Conservation (phyloP, 2,329 filamentous ascomycete species). For the Stagonosporopsis tanaceti region DNA sequence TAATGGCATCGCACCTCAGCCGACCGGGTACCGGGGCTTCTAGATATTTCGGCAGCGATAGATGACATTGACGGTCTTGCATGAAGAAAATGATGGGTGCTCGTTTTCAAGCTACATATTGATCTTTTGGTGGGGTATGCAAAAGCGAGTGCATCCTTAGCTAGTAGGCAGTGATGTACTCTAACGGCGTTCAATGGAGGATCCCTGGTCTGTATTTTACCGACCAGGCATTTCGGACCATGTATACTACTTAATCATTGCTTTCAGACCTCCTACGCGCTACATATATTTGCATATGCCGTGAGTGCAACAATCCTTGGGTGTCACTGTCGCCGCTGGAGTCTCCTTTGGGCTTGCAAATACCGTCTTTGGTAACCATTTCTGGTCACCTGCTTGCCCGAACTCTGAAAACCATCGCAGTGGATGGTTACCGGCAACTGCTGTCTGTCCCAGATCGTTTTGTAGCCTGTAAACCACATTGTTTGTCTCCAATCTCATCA, state of each 20-base stretch:
- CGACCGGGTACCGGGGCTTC: constrained; percentile 66
- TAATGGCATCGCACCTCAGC: constrained; percentile 89
- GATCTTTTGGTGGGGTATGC: constrained; percentile 32
- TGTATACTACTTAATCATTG: constrained; percentile 42
- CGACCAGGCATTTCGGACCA: constrained; percentile 21
- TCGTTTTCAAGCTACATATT: constrained; percentile 36
- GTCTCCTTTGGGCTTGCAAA: too few species aligned
- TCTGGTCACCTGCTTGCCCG: too few species aligned
- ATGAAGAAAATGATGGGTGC: constrained; percentile 15
- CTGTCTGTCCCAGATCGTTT: too few species aligned
- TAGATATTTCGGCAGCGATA: constrained; percentile 22
- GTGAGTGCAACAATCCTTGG: too few species aligned
- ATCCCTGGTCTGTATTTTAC: constrained; percentile 26
- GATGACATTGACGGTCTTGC: constrained; percentile 11
- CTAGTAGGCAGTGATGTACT: constrained; percentile 35
- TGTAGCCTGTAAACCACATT: too few species aligned
- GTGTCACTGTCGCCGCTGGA: background rate
- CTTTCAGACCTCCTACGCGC: background rate
- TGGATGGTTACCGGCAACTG: too few species aligned
- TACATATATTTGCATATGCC: background rate
- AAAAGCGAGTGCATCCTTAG: constrained; percentile 34
- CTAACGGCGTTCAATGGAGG: constrained; percentile 41
- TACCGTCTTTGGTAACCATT: too few species aligned
- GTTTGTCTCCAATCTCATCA: too few species aligned
- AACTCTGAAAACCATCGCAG: too few species aligned